Percentiles rank a stretch among this genome's conserved stretches.
Conservation (phyloP, 2,329 filamentous ascomycete genomes). For the Raffaelea arxii region DNA sequence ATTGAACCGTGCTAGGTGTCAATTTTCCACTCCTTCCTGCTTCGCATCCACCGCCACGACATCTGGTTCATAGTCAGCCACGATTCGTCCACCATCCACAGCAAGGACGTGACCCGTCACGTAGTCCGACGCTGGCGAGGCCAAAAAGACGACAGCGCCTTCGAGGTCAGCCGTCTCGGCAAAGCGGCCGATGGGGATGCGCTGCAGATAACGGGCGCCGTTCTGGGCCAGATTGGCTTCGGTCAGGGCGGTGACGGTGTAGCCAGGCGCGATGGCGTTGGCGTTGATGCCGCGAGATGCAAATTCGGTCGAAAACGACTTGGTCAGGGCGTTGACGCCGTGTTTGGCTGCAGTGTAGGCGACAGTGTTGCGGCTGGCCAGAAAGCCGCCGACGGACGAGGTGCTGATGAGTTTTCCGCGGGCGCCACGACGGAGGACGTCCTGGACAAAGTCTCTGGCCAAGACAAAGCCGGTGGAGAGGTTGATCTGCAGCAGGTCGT, state of each 20-base stretch:
- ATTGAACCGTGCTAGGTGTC: no score
- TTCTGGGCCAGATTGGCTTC: neutral
- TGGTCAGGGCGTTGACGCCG: neutral
- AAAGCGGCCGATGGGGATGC: neutral
- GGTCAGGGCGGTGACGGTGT: neutral
- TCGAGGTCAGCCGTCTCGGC: neutral
- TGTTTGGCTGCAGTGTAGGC: neutral
- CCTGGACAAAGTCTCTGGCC: neutral
- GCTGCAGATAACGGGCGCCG: neutral
- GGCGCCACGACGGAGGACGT: neutral
- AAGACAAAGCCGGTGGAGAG: neutral
- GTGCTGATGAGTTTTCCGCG: neutral
- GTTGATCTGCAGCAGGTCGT: neutral
- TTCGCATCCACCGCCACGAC: neutral
- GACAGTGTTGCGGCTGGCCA: neutral
- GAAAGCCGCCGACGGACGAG: neutral
- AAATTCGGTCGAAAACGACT: neutral
- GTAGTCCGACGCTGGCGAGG: neutral
- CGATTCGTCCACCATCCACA: neutral
- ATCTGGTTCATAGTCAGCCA: neutral
- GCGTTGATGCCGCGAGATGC: neutral
- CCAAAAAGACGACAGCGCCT: neutral
- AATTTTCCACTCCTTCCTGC: no score
- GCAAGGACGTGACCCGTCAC: neutral
- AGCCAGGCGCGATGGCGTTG: neutral